Evolutionary conservation across 352 stramenopile genomes (phyloP), one percentile per base, ranked within the genome.

Genomic region (Phytophthora macrochlamydospora): DNA sequence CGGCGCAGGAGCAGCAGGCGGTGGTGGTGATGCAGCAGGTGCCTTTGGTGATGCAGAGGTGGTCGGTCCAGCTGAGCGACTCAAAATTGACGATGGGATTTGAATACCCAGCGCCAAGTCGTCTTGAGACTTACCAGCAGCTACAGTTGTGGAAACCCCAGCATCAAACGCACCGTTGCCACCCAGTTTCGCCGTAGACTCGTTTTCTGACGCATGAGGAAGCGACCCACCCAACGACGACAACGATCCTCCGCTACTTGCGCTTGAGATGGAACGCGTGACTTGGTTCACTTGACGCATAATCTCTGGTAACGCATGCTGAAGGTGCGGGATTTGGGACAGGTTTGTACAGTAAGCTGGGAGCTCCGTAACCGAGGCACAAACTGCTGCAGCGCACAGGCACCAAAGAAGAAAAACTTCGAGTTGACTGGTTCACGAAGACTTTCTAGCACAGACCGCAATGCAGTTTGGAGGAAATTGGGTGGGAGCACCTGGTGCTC

Each of bases 341-440:
- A 99, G 91, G 62, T 99, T 98, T 30, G 91, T 97, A 73, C 97
- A 99, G 73, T 99, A 99, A 56, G 98, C 97, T 8, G 97, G 98
- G 61, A 98, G 92, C 63, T 99, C 97, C 97, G 92, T n/a, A 99
- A 78, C 12, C 97, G 83, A 24, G 90, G 88, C 59, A 99, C 98
- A 78, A 99, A 99, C 76, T 99, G 97, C 74, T 99, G 96, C 40
- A 99, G 71, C 24, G 97, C 97, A 66, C 98, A 98, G 55, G 98
- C 98, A n/a, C 97, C 97, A 72, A 99, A 99, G 50, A 97, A 94
- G 72, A 99, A 99, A 72, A 99, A 98, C 65, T 99, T 99, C 0
- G 93, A 97, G 69, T 92, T 98, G n/a, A 98, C 95, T 7, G 93
- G 88, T 63, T 99, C 98, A 28, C 97, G 87, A 50, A 99, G 77